Evolutionary conservation across 768 basidiomycete species (phyloP).

Genomic region (Naganishia antarctica): DNA sequence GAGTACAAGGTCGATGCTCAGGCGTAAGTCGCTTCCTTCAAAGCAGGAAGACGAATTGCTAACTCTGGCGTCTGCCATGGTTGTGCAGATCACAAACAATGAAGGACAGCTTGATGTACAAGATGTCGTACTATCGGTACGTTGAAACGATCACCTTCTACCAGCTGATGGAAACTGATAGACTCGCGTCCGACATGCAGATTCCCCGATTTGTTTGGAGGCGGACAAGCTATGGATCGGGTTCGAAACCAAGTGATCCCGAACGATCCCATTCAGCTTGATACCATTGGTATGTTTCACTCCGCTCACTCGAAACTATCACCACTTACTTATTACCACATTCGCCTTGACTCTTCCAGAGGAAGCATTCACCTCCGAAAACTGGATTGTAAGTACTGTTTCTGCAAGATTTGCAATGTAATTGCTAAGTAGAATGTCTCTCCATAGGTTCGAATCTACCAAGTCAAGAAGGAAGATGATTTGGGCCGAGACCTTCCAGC

Average conservation of each 20-base stretch:
- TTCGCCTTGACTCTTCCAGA: constrained; percentile 54
- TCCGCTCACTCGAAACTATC: not conserved
- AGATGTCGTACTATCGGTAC: constrained; percentile 93
- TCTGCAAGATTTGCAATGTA: constrained; percentile 34
- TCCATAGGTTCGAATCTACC: constrained; percentile 67
- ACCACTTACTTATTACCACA: no score
- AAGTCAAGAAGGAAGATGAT: constrained; percentile 88
- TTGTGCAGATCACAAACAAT: constrained; percentile 61
- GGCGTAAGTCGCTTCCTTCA: constrained; percentile 53
- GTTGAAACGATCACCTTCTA: constrained; percentile 35
- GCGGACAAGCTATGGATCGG: constrained; percentile 68
- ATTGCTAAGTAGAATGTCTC: not conserved
- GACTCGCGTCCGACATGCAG: constrained; percentile 50
- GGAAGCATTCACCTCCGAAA: constrained; percentile 98
- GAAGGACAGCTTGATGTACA: constrained; percentile 97
- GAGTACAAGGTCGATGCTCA: constrained; percentile 87
- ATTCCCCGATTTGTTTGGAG: constrained; percentile 82
- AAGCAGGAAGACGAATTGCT: not conserved
- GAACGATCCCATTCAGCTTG: constrained; percentile 68
- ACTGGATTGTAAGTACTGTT: constrained; percentile 74
- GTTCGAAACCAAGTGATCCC: constrained; percentile 85
- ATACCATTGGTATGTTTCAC: constrained; percentile 68
- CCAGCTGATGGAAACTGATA: not conserved
- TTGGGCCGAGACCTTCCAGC: constrained; percentile 84
- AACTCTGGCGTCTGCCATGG: not conserved